Evolutionary conservation across 225 moss, liverwort and hornwort genomes (phyloP).

Genomic region (Bryoerythrophyllum caledonicum): DNA sequence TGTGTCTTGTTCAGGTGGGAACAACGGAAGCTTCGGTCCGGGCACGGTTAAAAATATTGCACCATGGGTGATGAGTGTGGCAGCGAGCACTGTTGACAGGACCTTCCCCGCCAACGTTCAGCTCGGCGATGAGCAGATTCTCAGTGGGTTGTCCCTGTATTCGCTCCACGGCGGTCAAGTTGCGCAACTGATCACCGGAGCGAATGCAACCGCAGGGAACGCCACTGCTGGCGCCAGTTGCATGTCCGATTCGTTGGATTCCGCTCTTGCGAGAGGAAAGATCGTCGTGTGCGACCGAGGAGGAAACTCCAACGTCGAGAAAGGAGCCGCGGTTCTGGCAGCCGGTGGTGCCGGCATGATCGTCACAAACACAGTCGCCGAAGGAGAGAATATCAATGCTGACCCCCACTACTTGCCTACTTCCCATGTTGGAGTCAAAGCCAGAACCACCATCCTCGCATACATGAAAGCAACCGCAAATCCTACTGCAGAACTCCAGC

Average conservation of each 20-base stretch:
- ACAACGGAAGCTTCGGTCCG: not conserved
- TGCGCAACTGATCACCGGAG: not conserved
- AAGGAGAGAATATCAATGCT: not conserved
- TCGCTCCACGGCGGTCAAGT: not conserved
- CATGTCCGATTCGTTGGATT: slow-evolving; percentile 37
- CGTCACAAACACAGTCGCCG: not conserved
- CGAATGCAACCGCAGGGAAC: not conserved
- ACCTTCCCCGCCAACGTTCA: not conserved
- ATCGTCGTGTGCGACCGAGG: slow-evolving; percentile 50
- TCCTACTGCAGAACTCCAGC: not conserved
- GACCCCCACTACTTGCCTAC: slow-evolving; percentile 63
- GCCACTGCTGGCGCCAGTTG: slow-evolving; percentile 11
- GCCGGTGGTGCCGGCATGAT: slow-evolving; percentile 33
- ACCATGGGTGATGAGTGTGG: not conserved
- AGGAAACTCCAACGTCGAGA: slow-evolving; percentile 26
- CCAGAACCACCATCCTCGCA: slow-evolving; percentile 19
- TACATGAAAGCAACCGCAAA: slow-evolving; percentile 25
- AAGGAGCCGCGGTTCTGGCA: slow-evolving; percentile 40
- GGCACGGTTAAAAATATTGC: not conserved
- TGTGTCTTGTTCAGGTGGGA: slow-evolving; percentile 3
- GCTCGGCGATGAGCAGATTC: not conserved
- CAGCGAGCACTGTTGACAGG: not conserved
- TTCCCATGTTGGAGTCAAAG: slow-evolving; percentile 20
- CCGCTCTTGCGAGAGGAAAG: slow-evolving; percentile 48
- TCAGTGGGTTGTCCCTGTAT: not conserved